Conservation (phyloP, 228 moss, liverwort and hornwort genomes). For the Sphagnum magellanicum region DNA sequence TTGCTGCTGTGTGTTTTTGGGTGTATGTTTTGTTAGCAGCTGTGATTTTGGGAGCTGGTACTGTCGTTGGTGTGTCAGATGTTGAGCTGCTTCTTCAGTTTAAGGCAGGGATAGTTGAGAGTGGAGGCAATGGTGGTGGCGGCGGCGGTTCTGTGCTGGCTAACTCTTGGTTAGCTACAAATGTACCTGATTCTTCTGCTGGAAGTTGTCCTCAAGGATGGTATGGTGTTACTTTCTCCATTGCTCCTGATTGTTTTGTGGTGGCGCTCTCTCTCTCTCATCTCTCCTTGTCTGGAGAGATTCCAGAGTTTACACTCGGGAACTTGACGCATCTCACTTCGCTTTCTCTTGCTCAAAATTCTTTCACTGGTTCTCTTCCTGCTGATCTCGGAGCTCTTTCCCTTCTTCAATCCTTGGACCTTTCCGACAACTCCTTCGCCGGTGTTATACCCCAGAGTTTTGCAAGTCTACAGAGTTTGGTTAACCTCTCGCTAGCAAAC, state of each 20-base stretch:
- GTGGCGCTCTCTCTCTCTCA: constrained; percentile 21
- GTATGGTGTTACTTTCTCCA: constrained; percentile 26
- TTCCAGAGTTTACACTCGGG: constrained; percentile 12
- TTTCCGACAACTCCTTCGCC: constrained; percentile 22
- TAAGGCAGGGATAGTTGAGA: too few species aligned
- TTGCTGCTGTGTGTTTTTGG: too few species aligned
- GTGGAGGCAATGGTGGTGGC: too few species aligned
- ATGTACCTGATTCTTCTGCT: constrained; percentile 18
- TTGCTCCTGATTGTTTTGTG: constrained; percentile 21
- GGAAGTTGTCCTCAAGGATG: constrained; percentile 36
- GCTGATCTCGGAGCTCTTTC: constrained; percentile 30
- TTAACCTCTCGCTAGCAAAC: constrained; percentile 35
- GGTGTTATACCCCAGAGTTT: constrained; percentile 25
- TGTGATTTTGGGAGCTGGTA: too few species aligned
- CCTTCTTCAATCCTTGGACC: constrained; percentile 26
- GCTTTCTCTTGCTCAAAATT: constrained; percentile 28
- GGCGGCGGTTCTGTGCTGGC: constrained; percentile 1
- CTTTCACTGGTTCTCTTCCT: constrained; percentile 23
- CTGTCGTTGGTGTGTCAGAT: too few species aligned
- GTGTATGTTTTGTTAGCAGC: too few species aligned
- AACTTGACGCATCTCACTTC: constrained; percentile 11
- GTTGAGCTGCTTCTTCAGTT: too few species aligned
- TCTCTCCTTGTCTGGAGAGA: constrained; percentile 3
- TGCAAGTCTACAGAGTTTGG: constrained; percentile 17
- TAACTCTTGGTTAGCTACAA: constrained; percentile 26